Conservation (phyloP, 129 eudicot species). For the Flaveria linearis region DNA sequence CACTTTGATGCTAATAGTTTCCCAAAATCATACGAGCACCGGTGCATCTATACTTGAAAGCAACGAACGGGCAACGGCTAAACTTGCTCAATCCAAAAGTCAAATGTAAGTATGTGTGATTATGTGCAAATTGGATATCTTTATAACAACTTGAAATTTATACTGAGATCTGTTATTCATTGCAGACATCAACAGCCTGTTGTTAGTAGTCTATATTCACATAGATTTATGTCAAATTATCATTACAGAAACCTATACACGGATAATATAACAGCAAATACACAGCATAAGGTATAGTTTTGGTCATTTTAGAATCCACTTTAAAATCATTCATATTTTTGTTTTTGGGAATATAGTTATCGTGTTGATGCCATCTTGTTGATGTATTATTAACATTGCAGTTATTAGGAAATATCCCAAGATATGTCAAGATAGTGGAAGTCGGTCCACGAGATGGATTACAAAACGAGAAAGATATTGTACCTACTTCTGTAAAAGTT, state of each 20-base stretch:
- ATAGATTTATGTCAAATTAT: constrained; percentile 24
- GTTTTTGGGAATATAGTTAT: not conserved
- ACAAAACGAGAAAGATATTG: constrained; percentile 78
- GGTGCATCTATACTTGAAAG: not conserved
- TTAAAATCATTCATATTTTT: not conserved
- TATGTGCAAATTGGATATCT: not conserved
- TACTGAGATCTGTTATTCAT: not conserved
- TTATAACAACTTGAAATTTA: not conserved
- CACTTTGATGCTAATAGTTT: constrained; percentile 23
- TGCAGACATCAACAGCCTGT: constrained; percentile 26
- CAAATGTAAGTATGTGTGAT: constrained; percentile 31
- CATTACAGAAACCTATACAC: constrained; percentile 33
- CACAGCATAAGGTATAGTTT: constrained; percentile 46
- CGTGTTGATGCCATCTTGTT: not conserved
- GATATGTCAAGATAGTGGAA: constrained; percentile 81
- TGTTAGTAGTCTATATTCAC: constrained; percentile 22
- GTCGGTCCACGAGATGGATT: constrained; percentile 95
- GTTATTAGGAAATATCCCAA: constrained; percentile 57
- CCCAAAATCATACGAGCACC: constrained; percentile 13
- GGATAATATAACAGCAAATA: constrained; percentile 12
- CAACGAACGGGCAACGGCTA: no score
- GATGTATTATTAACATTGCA: constrained; percentile 28
- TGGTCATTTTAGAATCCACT: constrained; percentile 13
- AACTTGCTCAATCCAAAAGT: constrained; percentile 9
- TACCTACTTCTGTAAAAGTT: constrained; percentile 79